These are phyloP conservation scores for Amoebophrya sp. DNA, from an alignment of 169 alveolate species.

Conservation along the genomic window DNA sequence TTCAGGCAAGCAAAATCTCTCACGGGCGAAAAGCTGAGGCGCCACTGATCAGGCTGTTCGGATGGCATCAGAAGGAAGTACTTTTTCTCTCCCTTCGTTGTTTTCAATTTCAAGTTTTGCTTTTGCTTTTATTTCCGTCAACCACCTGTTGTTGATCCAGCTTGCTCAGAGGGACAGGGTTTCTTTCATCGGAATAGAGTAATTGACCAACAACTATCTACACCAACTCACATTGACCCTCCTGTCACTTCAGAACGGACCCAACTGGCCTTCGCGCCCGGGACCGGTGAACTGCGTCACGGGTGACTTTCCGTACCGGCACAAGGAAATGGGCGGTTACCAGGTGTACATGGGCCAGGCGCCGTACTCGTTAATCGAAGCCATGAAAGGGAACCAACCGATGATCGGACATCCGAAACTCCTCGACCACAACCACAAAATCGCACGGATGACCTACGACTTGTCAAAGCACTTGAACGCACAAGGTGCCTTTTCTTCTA, in stretches of 20 bases:
- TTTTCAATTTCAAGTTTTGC: too few relatives aligned
- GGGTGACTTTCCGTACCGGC: background rate
- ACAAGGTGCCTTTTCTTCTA: background rate
- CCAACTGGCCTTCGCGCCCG: background rate
- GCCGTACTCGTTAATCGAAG: background rate
- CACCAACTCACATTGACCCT: too few relatives aligned
- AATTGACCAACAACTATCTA: too few relatives aligned
- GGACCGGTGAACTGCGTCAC: background rate
- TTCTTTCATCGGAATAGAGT: too few relatives aligned
- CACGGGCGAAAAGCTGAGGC: too few relatives aligned
- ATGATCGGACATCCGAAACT: background rate
- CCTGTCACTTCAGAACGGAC: background rate
- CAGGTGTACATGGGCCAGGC: background rate
- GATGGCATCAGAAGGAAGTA: background rate
- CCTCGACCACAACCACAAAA: background rate
- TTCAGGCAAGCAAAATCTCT: too few relatives aligned
- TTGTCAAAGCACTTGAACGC: background rate
- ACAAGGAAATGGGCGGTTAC: background rate
- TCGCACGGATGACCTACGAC: background rate
- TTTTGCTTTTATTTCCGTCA: too few relatives aligned
- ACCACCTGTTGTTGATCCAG: too few relatives aligned
- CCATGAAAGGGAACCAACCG: background rate
- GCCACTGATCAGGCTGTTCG: background rate
- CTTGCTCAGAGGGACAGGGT: too few relatives aligned
- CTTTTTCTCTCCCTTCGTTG: too few relatives aligned